Base-by-base conservation (phyloP, 495 filamentous ascomycete genomes). In the Acidomyces sp. region DNA sequence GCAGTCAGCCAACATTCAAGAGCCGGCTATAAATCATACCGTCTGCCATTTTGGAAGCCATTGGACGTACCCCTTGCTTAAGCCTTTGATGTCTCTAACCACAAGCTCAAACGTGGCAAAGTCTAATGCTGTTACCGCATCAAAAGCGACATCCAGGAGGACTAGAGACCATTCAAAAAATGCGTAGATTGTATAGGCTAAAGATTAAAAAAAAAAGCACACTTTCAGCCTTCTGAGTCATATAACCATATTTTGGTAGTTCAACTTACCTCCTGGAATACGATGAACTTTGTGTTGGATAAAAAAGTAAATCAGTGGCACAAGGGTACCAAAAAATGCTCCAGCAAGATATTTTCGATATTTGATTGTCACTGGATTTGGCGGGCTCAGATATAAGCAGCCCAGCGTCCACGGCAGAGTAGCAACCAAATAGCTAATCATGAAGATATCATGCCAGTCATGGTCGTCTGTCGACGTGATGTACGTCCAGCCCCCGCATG, bases 271-370 rank as follows among this genome's bases (percentile, higher is more conserved):
- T 77, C 90, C 90, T 29, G 92, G 63, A 44, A 96, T 75, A 47
- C 79, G 85, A 58, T 96, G 86, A 32, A 99, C 80, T 62, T 97
- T 99, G 66, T 99, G 90, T 55, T 99, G 92, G 51, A 99, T 93
- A 57, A 95, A 99, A 55, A 80, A 99, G 63, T 96, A 96, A 24
- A 95, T 71, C 64, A 96, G 65, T 33, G 87, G 86, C 19, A 93
- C 76, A 28, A 96, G 62, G 1, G 84, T 92, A 35, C 80, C 82
- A 56, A 96, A 96, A 65, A 99, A 99, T 18, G 76, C 68, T 9
- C 74, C 65, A 1, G 83, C 85, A 34, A 96, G 60, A 35, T 80
- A 77, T 63, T 90, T 96, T 37, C 92, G 70, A 55, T 92, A 94
- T 60, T 83, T 86, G 48, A 94, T 71, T 3, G 92, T 85, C 35